Percentiles rank a stretch among this genome's conserved stretches.
Evolutionary conservation across 2,329 filamentous ascomycete genomes (phyloP).

Genomic region (Verticillium dahliae): DNA sequence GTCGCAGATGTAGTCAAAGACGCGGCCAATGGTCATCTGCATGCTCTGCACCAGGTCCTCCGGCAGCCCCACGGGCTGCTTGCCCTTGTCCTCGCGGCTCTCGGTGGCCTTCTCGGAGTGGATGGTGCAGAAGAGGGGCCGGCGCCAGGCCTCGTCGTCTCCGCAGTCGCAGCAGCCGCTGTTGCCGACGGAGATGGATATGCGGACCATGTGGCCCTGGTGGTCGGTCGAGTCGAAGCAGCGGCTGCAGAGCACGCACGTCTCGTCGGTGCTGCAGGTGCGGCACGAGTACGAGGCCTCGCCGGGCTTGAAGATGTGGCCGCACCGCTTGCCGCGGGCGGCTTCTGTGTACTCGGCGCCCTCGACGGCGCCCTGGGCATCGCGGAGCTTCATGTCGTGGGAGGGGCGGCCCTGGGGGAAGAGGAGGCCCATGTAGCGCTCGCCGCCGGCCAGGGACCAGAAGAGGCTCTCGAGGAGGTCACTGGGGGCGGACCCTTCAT

Average conservation of each 20-base stretch:
- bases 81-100: constrained; percentile 54
- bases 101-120: constrained; percentile 61
- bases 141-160: constrained; percentile 88
- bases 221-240: constrained; percentile 97
- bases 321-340: constrained; percentile 87
- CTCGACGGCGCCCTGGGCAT: constrained; percentile 86
- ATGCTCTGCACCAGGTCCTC: constrained; percentile 71
- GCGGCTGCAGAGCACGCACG: constrained; percentile 86
- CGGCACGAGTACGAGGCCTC: constrained; percentile 93
- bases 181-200: constrained; percentile 82
- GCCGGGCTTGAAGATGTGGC: constrained; percentile 92
- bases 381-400: constrained; percentile 67
- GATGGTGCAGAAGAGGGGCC: constrained; percentile 86
- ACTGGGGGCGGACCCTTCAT: constrained; percentile 61
- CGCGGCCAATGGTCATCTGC: constrained; percentile 76
- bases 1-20: constrained; percentile 93
- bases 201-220: constrained; percentile 83
- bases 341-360: constrained; percentile 92
- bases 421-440: constrained; percentile 69
- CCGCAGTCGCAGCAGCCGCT: constrained; percentile 97
- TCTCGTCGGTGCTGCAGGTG: constrained; percentile 91
- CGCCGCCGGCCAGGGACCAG: constrained; percentile 72
- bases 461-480: constrained; percentile 78
- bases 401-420: constrained; percentile 71
- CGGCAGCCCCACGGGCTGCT: constrained; percentile 55